phyloP scores from a whole-genome alignment of 106 monocot species.

The Triglochin maritima region DNA sequence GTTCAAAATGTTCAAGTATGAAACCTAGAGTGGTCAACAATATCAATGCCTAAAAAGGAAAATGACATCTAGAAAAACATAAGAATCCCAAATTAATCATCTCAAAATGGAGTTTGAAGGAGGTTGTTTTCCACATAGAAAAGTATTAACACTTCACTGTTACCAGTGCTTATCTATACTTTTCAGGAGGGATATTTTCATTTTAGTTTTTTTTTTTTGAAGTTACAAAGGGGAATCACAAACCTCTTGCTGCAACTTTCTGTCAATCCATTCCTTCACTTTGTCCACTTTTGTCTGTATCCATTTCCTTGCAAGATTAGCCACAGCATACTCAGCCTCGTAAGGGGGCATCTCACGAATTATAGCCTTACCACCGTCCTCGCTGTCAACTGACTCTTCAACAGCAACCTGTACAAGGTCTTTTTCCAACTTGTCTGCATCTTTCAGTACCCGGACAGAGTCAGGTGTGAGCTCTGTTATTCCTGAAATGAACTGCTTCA shows the following conservation, averaged over 20 bases:
- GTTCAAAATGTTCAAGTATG: too few relatives aligned
- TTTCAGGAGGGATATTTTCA: too few relatives aligned
- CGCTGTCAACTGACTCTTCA: conserved; percentile 94
- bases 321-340: conserved; percentile 71
- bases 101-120: too few relatives aligned
- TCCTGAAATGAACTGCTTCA: conserved; percentile 77
- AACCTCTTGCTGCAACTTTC: conserved; percentile 87
- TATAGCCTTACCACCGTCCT: conserved; percentile 90
- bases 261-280: conserved; percentile 74
- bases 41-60: too few relatives aligned
- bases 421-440: conserved; percentile 90
- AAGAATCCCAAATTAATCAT: too few relatives aligned
- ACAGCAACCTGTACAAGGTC: conserved; percentile 88
- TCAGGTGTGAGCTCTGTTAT: conserved; percentile 76
- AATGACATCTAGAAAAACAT: too few relatives aligned
- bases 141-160: too few relatives aligned
- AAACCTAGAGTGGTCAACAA: too few relatives aligned
- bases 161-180: too few relatives aligned
- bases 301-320: conserved; percentile 74
- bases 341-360: conserved; percentile 97
- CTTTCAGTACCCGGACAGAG: conserved; percentile 74
- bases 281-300: conserved; percentile 61
- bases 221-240: not conserved
- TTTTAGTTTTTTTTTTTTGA: too few relatives aligned
- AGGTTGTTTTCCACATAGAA: too few relatives aligned